Evolutionary conservation across 148 eudicot genomes (phyloP).

Genomic region (Arbutus unedo): DNA sequence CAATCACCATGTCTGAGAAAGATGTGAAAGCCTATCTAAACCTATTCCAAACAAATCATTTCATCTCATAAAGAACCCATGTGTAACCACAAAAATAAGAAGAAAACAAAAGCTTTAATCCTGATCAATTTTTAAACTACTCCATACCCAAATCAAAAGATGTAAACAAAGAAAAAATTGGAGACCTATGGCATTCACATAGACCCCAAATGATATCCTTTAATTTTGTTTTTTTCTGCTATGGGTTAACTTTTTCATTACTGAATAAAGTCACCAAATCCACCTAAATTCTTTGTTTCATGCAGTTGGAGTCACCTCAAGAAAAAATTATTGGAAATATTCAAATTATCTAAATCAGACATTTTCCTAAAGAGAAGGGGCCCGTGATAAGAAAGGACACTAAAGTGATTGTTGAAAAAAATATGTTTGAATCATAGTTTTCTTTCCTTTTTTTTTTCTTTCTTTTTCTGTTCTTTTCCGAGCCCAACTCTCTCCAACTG

Average conservation of each 20-base stretch:
- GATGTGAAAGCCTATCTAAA: constrained; percentile 33
- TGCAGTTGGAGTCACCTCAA: constrained; percentile 33
- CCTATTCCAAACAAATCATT: constrained; percentile 17
- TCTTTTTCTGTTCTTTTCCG: not conserved
- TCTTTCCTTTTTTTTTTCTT: not conserved
- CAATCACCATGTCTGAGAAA: constrained; percentile 50
- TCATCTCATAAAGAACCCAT: not conserved
- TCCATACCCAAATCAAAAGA: not conserved
- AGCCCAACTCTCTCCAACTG: constrained; percentile 10
- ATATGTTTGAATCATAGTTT: constrained; percentile 16
- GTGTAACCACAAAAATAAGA: not conserved
- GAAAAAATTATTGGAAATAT: constrained; percentile 6
- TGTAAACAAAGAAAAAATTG: not conserved
- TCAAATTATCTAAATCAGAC: not conserved
- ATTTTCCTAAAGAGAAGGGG: constrained; percentile 16
- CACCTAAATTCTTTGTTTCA: not conserved
- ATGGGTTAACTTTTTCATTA: not conserved
- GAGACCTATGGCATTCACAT: not conserved
- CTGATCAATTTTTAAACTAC: not conserved
- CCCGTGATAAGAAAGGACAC: constrained; percentile 24
- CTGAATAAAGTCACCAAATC: constrained; percentile 9
- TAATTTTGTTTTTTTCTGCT: not conserved
- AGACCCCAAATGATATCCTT: not conserved
- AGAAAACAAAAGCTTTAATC: not conserved
- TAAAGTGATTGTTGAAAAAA: constrained; percentile 17